phyloP scores from a whole-genome alignment of 495 filamentous ascomycete species.

The Penicillium nucicola region DNA sequence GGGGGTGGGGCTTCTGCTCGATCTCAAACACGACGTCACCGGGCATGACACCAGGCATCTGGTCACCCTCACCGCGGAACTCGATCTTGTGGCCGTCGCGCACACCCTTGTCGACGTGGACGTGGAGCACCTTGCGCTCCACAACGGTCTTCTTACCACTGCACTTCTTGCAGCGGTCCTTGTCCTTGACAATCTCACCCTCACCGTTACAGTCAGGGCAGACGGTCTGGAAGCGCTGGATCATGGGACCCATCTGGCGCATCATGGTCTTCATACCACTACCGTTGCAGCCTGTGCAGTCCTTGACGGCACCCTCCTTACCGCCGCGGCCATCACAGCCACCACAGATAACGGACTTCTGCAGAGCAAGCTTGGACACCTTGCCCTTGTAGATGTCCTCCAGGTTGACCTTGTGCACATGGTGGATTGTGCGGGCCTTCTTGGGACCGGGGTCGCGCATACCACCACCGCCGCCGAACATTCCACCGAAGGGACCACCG shows the following conservation, averaged over 20 bases:
- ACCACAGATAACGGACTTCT: constrained; percentile 95
- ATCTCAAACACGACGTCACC: constrained; percentile 98
- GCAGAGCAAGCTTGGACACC: constrained; percentile 92
- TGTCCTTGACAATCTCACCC: constrained; percentile 91
- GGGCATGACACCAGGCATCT: constrained; percentile 85
- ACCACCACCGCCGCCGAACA: constrained; percentile 79
- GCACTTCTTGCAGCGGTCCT: constrained; percentile 94
- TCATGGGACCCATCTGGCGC: constrained; percentile 99
- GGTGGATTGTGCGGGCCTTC: constrained; percentile 93
- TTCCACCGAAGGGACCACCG: constrained; percentile 69
- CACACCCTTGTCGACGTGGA: constrained; percentile 94
- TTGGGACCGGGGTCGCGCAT: constrained; percentile 82
- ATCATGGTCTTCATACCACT: constrained; percentile 99
- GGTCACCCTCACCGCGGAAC: constrained; percentile 95
- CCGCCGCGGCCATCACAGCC: constrained; percentile 95
- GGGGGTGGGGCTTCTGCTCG: constrained; percentile 92
- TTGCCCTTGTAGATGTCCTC: constrained; percentile 99
- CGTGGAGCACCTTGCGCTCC: constrained; percentile 96
- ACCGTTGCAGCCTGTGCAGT: constrained; percentile 86
- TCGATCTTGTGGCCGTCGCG: constrained; percentile 91
- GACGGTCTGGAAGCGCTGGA: constrained; percentile 98
- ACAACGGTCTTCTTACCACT: constrained; percentile 95
- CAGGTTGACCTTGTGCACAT: constrained; percentile 95
- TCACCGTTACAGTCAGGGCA: constrained; percentile 98
- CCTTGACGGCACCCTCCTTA: constrained; percentile 93